Evolutionary conservation across 371 early-diverging fungal species (phyloP), one percentile per base, ranked within the genome.

Genomic region (Cladochytrium tenue): DNA sequence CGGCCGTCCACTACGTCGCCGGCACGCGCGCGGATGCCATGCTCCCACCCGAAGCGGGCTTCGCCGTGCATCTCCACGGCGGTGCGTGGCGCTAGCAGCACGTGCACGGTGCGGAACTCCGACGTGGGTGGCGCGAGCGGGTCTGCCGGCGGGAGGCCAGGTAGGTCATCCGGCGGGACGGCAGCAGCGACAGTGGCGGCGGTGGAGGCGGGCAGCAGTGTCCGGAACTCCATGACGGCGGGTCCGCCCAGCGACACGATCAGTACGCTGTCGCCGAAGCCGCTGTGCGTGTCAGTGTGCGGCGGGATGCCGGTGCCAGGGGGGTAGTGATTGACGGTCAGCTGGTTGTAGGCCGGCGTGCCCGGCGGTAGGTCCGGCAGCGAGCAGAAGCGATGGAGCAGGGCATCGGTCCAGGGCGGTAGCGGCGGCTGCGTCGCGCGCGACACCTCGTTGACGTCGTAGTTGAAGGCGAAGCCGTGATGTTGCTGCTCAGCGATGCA

Each of bases 291-390:
- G 64, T 85, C 84, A 13, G 64, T 55, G 68, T 86, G 86, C 51
- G 81, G 81, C 1, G 83, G 65, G 20, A 86, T 86, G 2, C 86
- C 86, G 27, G 78, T 53, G 28, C 83, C 82, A 0, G 79, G 71
- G 28, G 70, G 61, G 71, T 86, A 86, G 36, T 79, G 65, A 69
- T 82, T 81, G 63, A 84, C 64, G 10, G 86, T 82, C 31, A 82
- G 77, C 64, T 84, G 84, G 32, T 26, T n/a, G 34, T 30, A 30
- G 31, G n/a, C 53, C 0, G 71, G 68, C 51, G 68, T 72, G 13
- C 43, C 43, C 43, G 43, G 43, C 43, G 43, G 43, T 20, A 7
- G 43, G 43, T 7, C 7, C 43, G 43, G 43, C 27, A 56, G 34
- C 10, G 13, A 2, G 25, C 20, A 28, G 53, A 74, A 68, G 10